Evolutionary conservation across 345 rosid genomes (phyloP).

Genomic region (Brassica incana): DNA sequence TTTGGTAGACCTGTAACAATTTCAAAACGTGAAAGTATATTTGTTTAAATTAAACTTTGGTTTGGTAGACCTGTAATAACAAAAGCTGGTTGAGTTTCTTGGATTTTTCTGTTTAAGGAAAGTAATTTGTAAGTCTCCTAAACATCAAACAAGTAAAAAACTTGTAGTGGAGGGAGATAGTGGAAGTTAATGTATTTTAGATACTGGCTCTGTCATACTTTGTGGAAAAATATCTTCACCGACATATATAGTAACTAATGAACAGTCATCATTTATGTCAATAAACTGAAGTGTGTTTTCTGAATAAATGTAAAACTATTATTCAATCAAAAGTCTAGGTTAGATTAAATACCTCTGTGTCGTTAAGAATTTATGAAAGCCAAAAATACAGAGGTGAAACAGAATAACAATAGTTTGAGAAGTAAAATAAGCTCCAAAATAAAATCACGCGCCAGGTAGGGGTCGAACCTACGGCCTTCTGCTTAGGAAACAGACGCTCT

Average conservation of each 20-base stretch:
- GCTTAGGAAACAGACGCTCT: conserved; percentile 99
- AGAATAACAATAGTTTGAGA: neutral
- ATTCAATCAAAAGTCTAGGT: neutral
- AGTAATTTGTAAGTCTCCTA: neutral
- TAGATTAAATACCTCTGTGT: neutral
- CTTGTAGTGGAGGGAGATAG: neutral
- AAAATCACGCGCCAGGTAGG: conserved; percentile 71
- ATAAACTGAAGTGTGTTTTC: neutral
- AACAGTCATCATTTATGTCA: neutral
- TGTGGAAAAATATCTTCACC: conserved; percentile 11
- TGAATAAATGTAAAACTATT: neutral
- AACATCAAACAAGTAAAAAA: conserved; percentile 1
- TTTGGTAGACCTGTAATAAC: conserved; percentile 4
- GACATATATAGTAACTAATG: neutral
- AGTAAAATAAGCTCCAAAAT: neutral
- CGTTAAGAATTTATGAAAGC: neutral
- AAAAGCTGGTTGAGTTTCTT: neutral
- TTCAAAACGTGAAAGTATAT: neutral
- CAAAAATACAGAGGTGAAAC: neutral
- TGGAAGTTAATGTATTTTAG: conserved; percentile 13
- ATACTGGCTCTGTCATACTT: neutral
- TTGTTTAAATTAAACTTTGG: neutral
- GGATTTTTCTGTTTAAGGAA: conserved; percentile 8
- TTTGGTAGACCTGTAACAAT: neutral
- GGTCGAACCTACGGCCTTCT: conserved; percentile 96